Base-by-base conservation (phyloP, 1,139 yeast species). In the Nakaseomyces nivariensis region DNA sequence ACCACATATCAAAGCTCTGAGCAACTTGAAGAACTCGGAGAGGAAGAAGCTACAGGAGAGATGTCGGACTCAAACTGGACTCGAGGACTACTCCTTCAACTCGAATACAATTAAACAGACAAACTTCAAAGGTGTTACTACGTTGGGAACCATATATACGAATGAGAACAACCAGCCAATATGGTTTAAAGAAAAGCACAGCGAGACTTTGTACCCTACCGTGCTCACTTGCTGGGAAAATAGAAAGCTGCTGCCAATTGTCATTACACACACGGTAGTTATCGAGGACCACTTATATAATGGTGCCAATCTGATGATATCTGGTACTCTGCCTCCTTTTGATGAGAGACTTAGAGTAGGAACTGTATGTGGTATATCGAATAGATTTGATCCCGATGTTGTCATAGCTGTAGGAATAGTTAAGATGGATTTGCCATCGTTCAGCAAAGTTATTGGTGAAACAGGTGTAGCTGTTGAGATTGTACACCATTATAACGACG, bases 261-360 rank as follows among this genome's bases (percentile, higher is more conserved):
- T 90, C 3, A 67, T 71, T 50, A 90, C 97, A 0, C 92, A 87
- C 62, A 78, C 79, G 10, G 79, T 76, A 58, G 96, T 92, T 2
- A 73, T 90, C 22, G 77, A 77, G 50, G 71, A 63, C 13, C 58
- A 62, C 31, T 52, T 72, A 17, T 67, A 89, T 31, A 79, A 78
- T 53, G 97, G 97, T 7, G 97, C 97, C 0, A 84, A 90, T 63
- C 72, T 92, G 58, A 90, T 92, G 97, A 72, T 86, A 36, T 94
- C 96, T 0, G 98, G 98, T 0, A 80, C 92, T 3, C 72, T 85
- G 5, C 85, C 88, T 0, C 96, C 96, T 0, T 82, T 85, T 59
- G 88, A 84, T 46, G 47, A 57, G 0, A 48, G 56, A 3, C 55
- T 78, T 4, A 60, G 58, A 2, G 68, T 67, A 48, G 90, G 83